These are phyloP conservation scores for Helichrysum umbraculigerum DNA, from an alignment of 129 eudicot genomes.

Conservation along the genomic window DNA sequence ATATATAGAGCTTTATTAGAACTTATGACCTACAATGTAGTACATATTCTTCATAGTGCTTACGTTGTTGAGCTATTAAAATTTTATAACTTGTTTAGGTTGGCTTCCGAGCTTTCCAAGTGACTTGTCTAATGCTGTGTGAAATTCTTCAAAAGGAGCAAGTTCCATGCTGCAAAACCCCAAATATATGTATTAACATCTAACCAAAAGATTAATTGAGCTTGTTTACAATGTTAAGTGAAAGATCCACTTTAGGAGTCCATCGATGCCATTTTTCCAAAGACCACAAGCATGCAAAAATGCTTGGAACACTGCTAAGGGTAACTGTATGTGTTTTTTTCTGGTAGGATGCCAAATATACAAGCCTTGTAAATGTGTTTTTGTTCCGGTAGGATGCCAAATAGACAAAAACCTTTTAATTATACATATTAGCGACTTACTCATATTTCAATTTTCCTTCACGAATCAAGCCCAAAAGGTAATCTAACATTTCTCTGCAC, in stretches of 20 bases:
- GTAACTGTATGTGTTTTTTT: not conserved
- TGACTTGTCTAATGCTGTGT: slow-evolving; percentile 71
- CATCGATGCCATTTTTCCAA: not conserved
- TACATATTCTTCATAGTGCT: not conserved
- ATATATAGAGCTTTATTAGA: not conserved
- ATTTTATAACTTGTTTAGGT: slow-evolving; percentile 73
- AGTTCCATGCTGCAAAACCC: slow-evolving; percentile 75
- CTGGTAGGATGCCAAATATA: too few species aligned
- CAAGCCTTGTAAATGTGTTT: too few species aligned
- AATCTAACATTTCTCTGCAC: slow-evolving; percentile 67
- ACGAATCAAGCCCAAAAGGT: slow-evolving; percentile 64
- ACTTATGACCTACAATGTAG: not conserved
- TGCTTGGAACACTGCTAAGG: not conserved
- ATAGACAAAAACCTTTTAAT: not conserved
- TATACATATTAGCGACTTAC: slow-evolving; percentile 44
- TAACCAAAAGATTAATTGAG: not conserved
- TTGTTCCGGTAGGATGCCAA: not conserved
- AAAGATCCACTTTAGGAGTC: slow-evolving; percentile 1
- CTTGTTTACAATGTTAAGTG: not conserved
- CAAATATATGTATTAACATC: not conserved
- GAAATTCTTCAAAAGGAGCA: slow-evolving; percentile 55
- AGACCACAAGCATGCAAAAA: not conserved
- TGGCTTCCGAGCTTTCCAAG: slow-evolving; percentile 93
- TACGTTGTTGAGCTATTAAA: slow-evolving; percentile 28
- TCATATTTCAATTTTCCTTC: slow-evolving; percentile 70